A percentile compares a stretch with the other conserved stretches of the same genome.
Evolutionary conservation across 768 basidiomycete species (phyloP).

Genomic region (Suillus plorans): DNA sequence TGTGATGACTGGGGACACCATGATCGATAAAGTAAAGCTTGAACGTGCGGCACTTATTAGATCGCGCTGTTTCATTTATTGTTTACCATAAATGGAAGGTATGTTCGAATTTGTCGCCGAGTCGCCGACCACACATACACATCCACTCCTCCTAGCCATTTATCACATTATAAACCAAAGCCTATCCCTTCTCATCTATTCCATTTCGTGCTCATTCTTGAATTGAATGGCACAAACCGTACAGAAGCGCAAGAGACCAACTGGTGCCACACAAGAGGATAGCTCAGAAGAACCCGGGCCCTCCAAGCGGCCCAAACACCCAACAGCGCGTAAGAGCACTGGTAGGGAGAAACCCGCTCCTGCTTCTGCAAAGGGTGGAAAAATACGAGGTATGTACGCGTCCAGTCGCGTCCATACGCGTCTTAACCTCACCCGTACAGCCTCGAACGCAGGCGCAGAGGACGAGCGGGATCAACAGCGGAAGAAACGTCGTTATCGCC

Average conservation of each 20-base stretch:
- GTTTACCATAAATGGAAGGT: not conserved
- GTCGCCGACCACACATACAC: not conserved
- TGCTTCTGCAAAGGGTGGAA: constrained; percentile 17
- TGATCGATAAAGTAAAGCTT: constrained; percentile 16
- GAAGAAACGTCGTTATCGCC: constrained; percentile 74
- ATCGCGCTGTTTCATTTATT: not conserved
- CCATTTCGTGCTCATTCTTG: constrained; percentile 9
- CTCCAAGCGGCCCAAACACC: constrained; percentile 47
- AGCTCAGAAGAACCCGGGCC: constrained; percentile 29
- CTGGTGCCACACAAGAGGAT: constrained; percentile 44
- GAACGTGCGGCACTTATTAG: not conserved
- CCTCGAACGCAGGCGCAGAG: constrained; percentile 24
- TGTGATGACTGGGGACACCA: constrained; percentile 48
- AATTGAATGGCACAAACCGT: constrained; percentile 66
- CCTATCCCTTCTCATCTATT: not conserved
- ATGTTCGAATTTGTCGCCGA: not conserved
- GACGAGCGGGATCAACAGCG: constrained; percentile 17
- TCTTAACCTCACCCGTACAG: constrained; percentile 14
- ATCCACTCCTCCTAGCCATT: constrained; percentile 5
- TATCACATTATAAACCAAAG: not conserved
- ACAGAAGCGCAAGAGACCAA: constrained; percentile 47
- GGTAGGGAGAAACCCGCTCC: constrained; percentile 56
- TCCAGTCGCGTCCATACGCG: constrained; percentile 10
- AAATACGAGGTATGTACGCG: constrained; percentile 25
- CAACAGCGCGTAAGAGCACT: constrained; percentile 84